Base-by-base conservation (phyloP, 2,329 filamentous ascomycete genomes). In the Clonostachys chloroleuca region DNA sequence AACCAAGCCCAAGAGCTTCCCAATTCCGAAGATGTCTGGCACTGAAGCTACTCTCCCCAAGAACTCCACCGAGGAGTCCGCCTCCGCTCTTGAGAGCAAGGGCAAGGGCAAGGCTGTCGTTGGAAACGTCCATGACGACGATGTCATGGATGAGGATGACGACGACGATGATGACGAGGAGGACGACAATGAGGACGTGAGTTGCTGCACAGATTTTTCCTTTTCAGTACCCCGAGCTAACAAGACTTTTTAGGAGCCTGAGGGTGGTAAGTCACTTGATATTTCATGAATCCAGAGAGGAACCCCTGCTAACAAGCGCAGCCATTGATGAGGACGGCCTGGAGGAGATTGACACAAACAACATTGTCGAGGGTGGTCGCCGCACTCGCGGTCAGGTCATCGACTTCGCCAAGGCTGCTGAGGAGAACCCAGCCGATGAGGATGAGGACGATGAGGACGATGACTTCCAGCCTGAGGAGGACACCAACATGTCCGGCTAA, bases 331-430 rank as follows among this genome's bases (percentile, higher is more conserved):
- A 87, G 41, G 89, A 91, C 61, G 87, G 88, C 68, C 81, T 96
- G 77, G 89, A 95, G 65, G 92, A 92, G 71, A 96, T 99, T 66
- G 89, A 95, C 64, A 75, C 81, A 48, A 81, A 81, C 66, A 97
- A 97, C 79, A 95, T 97, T 66, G 84, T 97, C 63, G 66, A 73
- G 49, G 80, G 77, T 54, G 86, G 86, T 53, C 82, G 85, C 59
- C 92, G 94, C 68, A 97, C 92, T 53, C 92, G 92, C 62, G 92
- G 92, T 63, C 89, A 89, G 69, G 80, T 84, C 62, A 96, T 97
- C 65, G 89, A 97, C 77, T 97, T 89, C 71, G 87, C 87, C 60
- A 91, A 95, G 75, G 92, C 92, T 17, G 90, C 89, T 24, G 78
- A 87, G 69, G 84, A 95, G 68, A 80, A 87, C 58, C 83, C 81